Evolutionary conservation across 83 land plant species (phyloP).

Genomic region (Diphasiastrum complanatum): DNA sequence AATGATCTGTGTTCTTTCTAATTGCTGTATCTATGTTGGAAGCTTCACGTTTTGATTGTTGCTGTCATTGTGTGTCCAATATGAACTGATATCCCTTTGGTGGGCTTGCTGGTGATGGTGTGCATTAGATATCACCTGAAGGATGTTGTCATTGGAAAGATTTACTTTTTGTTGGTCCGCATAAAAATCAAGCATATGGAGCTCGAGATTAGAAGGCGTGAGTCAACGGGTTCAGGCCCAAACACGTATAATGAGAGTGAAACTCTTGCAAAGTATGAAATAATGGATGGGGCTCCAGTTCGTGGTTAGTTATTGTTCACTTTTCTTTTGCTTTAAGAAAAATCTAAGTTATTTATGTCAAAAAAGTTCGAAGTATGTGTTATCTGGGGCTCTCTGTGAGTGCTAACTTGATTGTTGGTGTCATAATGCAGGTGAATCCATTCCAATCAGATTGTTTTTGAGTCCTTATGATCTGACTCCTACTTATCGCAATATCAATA

Average conservation of each 20-base stretch:
- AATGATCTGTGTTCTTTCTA: no score
- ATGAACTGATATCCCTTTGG: no score
- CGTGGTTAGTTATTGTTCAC: constrained; percentile 45
- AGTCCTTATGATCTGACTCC: constrained; percentile 94
- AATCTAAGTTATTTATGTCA: constrained; percentile 2
- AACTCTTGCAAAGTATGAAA: constrained; percentile 89
- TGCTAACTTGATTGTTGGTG: background rate
- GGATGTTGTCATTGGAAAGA: constrained; percentile 92
- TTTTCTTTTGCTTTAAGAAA: background rate
- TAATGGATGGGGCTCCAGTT: constrained; percentile 99
- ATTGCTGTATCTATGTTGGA: no score
- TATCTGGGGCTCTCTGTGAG: background rate
- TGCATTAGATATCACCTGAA: constrained; percentile 75
- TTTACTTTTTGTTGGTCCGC: constrained; percentile 89
- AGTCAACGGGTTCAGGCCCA: constrained; percentile 93
- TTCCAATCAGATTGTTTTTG: constrained; percentile 83
- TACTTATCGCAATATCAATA: constrained; percentile 89
- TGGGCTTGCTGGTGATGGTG: no score
- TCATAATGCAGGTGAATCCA: constrained; percentile 78
- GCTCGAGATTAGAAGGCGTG: constrained; percentile 90
- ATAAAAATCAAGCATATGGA: constrained; percentile 98
- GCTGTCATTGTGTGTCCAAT: no score
- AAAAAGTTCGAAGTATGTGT: background rate
- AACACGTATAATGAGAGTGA: constrained; percentile 97
- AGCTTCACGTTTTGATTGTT: no score